Base-by-base conservation (phyloP, 371 early-diverging fungal genomes). In the Nematocida minor region DNA sequence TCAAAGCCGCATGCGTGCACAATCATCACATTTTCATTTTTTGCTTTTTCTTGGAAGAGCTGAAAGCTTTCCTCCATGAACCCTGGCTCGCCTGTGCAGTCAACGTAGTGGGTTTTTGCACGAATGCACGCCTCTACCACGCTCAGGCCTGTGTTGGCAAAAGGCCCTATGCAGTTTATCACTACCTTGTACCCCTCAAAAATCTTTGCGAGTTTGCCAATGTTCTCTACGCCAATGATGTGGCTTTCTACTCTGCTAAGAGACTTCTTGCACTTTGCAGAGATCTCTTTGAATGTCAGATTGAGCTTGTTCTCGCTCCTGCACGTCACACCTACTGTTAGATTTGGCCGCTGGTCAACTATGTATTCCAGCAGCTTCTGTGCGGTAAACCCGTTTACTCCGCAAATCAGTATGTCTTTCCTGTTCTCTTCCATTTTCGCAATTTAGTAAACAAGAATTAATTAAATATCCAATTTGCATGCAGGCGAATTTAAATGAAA, bases 1-100 rank as follows among this genome's bases (percentile, higher is more conserved):
- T 94, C 94, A 84, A 94, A 93, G 0, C 94, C 94, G 83, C 93
- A 93, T 2, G 87, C 84, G 32, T 92, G 89, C 1, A 92, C 90
- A 66, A 94, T 87, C 57, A 88, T 84, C 3, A 90, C 87, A 31
- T 87, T 84, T 32, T 88, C 88, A 36, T 83, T 83, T 40, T 82
- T 74, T 0, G 94, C 93, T 60, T 87, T 70, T 1, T 89, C 86
- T 67, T 90, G 87, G 79, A 89, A 90, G 62, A 87, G 84, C 49
- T 88, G 84, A 69, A 90, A 88, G 67, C 91, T 88, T 1, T 87
- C 64, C 55, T 87, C 85, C 9, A 91, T 87, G 86, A 91, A 92
- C 4, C 82, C 81, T 20, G 91, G 83, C 81, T 94, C 94, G 31
- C 93, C 94, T 18, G 93, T 91, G 14, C 90, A 90, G 80, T 95